phyloP scores from a whole-genome alignment of 768 basidiomycete species.

The Pleurotus salmoneostramineus region DNA sequence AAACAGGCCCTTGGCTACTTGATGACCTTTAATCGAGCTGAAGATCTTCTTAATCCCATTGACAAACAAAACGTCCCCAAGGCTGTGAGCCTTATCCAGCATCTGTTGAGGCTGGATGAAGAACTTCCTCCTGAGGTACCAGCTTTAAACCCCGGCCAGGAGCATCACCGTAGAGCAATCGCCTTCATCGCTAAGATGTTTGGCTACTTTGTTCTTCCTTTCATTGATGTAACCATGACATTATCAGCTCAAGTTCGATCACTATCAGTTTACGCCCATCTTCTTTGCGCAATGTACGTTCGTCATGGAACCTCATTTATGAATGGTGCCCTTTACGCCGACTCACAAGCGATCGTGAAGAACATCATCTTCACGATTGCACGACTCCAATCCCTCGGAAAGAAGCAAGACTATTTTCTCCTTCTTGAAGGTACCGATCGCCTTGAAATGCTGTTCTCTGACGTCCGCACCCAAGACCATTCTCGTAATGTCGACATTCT shows the following conservation, averaged over 20 bases:
- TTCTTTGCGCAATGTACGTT: neutral
- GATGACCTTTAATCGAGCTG: neutral
- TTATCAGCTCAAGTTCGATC: neutral
- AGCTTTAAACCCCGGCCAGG: neutral
- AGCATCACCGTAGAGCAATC: neutral
- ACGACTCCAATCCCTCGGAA: too few relatives aligned
- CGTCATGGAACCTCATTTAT: neutral
- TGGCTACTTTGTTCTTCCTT: neutral
- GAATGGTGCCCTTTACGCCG: neutral
- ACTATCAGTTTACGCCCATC: neutral
- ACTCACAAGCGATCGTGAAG: neutral
- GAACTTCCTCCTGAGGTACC: neutral
- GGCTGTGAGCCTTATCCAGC: neutral
- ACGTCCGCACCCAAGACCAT: neutral
- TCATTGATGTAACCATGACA: neutral
- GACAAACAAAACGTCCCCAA: neutral
- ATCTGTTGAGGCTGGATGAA: neutral
- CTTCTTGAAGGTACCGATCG: neutral
- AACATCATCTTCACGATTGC: neutral
- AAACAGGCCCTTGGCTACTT: neutral
- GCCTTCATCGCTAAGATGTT: neutral
- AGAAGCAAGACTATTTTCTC: too few relatives aligned
- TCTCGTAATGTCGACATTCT: neutral
- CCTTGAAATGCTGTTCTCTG: neutral
- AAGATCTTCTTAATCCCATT: neutral